These are phyloP conservation scores for Nemania abortiva DNA, from an alignment of 2,329 filamentous ascomycete genomes.

Conservation along the genomic window DNA sequence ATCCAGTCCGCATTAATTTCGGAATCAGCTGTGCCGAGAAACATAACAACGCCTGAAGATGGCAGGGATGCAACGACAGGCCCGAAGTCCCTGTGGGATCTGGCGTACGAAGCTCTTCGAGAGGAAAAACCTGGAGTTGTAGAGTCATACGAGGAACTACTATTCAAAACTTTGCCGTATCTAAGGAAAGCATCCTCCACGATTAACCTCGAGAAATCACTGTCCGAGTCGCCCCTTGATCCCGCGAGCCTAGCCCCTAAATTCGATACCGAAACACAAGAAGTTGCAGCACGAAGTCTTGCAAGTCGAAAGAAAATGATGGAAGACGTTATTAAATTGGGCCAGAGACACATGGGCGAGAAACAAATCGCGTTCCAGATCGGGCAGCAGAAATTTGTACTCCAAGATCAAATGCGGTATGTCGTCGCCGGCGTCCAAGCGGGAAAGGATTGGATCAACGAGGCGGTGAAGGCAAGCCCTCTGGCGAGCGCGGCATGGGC, in stretches of 20 bases:
- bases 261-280: not conserved
- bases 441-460: constrained; percentile 1
- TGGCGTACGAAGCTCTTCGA: constrained; percentile 6
- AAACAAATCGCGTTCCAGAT: not conserved
- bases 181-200: not conserved
- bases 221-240: not conserved
- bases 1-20: not conserved
- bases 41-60: not conserved
- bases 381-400: constrained; percentile 1
- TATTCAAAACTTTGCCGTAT: not conserved
- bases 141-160: constrained; percentile 5
- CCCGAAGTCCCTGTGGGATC: constrained; percentile 9
- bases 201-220: not conserved
- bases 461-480: constrained; percentile 13
- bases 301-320: not conserved
- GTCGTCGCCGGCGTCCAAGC: constrained; percentile 11
- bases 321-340: constrained; percentile 4
- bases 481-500: constrained; percentile 10
- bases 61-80: not conserved
- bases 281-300: not conserved
- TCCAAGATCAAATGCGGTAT: constrained; percentile 15
- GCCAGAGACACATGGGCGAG: constrained; percentile 5
- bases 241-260: not conserved
- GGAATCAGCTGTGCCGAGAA: too few species aligned
- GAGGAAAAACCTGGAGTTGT: constrained; percentile 6